phyloP scores from a whole-genome alignment of 805 yeast species.

The Candida palmyrensis region DNA sequence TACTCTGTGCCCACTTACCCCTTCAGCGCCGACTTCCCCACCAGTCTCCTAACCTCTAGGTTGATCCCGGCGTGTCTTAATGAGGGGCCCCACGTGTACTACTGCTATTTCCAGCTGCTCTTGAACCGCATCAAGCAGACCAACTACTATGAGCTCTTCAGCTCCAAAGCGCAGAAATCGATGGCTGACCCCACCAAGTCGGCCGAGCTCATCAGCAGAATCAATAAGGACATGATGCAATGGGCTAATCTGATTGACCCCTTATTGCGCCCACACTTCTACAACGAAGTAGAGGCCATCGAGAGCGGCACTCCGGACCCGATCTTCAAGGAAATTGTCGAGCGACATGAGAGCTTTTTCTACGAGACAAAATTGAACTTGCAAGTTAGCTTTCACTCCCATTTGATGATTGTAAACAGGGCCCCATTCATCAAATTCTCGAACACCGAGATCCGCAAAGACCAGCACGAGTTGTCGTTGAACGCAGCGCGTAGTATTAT shows the following conservation, averaged over 20 bases:
- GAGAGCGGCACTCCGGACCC: constrained; percentile 1
- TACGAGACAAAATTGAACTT: constrained; percentile 8
- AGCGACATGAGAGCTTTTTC: not conserved
- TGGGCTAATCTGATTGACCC: constrained; percentile 15
- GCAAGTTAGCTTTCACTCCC: constrained; percentile 20
- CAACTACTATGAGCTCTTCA: constrained; percentile 20
- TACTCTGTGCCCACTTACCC: constrained; percentile 5
- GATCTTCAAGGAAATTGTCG: constrained; percentile 2
- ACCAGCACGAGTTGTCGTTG: constrained; percentile 17
- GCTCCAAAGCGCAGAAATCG: constrained; percentile 12
- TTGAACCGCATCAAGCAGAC: constrained; percentile 18
- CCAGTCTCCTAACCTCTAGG: no score
- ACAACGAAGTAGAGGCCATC: constrained; percentile 5
- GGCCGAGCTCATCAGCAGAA: constrained; percentile 7
- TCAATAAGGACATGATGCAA: constrained; percentile 17
- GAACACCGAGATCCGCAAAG: constrained; percentile 10
- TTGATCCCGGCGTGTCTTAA: no score
- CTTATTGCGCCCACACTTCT: constrained; percentile 15
- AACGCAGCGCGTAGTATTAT: constrained; percentile 25
- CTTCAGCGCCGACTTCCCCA: no score
- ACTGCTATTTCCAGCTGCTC: constrained; percentile 9
- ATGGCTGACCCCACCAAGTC: constrained; percentile 3
- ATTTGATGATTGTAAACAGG: constrained; percentile 22
- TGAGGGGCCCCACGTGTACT: constrained; percentile 9
- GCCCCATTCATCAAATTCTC: constrained; percentile 18